Evolutionary conservation across 129 eudicot genomes (phyloP), one percentile per base, ranked within the genome.

Genomic region (Helianthus tuberosus): DNA sequence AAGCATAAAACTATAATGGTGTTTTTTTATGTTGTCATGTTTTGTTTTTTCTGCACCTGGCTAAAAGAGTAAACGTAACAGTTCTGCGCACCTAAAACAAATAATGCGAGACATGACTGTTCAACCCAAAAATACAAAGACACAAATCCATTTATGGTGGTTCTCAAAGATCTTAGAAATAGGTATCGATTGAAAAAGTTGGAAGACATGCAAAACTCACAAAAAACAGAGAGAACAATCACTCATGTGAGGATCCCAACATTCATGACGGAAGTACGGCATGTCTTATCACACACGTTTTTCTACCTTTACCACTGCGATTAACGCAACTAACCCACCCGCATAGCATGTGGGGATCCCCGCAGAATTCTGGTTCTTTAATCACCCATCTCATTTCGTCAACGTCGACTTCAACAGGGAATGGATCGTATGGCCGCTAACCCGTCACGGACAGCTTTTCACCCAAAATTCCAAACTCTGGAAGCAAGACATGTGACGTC

Each of bases 181-280:
- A 27, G 32, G 32, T 27, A 27, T 20, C 0, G 3, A 27, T 2
- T 27, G 32, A 27, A 27, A 2, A 27, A 27, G 32, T 27, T 27
- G 23, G 32, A 27, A 27, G 2, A 27, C 32, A 27, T 27, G 32
- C 32, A 27, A 27, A 27, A 1, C 3, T 1, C 3, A 27, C 32
- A 15, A 53, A 53, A 50, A 51, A 15, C 23, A 16, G 11, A 53
- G 3, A 16, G 10, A 51, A 1, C 27, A 53, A 23, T 53, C 60
- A 53, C 60, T 53, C 60, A 6, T 53, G 60, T 53, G 16, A 51
- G 16, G 39, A 35, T 50, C 66, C 25, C 51, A 14, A 23, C 72
- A 64, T 11, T 75, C 36, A 65, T 65, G 79, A 3, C 66, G 72
- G 17, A 38, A 75, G 65, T 75, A 65, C 73, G 73, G 66, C 46